Conservation (phyloP, 306 rosid genomes). For the Vicia faba region DNA sequence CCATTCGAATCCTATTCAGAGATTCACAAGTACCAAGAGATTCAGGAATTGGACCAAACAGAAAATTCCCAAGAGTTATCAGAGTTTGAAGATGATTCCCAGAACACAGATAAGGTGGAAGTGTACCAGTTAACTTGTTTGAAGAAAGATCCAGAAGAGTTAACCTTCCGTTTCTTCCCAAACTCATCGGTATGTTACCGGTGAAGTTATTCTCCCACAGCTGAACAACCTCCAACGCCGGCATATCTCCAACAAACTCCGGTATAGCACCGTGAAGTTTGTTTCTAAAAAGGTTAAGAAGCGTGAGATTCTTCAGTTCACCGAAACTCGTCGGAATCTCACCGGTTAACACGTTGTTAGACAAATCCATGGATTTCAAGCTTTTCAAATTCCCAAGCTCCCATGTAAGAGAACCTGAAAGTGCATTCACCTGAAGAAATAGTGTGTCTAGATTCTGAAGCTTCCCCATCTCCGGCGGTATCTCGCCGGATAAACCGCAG, state of each 20-base stretch:
- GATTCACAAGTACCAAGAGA: constrained; percentile 74
- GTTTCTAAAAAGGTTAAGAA: constrained; percentile 78
- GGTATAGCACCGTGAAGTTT: constrained; percentile 94
- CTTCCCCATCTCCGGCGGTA: constrained; percentile 70
- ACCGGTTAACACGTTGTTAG: constrained; percentile 71
- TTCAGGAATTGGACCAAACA: constrained; percentile 88
- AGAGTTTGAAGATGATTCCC: constrained; percentile 76
- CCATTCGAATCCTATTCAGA: constrained; percentile 80
- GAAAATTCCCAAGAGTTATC: constrained; percentile 72
- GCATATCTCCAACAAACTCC: constrained; percentile 72
- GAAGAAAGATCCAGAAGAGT: constrained; percentile 73
- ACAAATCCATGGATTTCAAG: constrained; percentile 87
- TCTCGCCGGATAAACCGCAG: constrained; percentile 78
- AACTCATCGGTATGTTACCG: constrained; percentile 69
- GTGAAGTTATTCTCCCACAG: constrained; percentile 97
- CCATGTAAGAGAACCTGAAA: constrained; percentile 67
- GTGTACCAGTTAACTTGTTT: constrained; percentile 77
- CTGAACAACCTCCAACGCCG: constrained; percentile 78
- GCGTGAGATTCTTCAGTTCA: constrained; percentile 70
- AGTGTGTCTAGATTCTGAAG: constrained; percentile 81
- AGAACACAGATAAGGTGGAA: constrained; percentile 75
- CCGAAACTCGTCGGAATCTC: constrained; percentile 75
- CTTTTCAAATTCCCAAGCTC: constrained; percentile 73
- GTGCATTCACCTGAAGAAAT: constrained; percentile 89
- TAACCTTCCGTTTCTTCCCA: constrained; percentile 83